Base-by-base conservation (phyloP, 2,329 filamentous ascomycete species). In the Diplodia scrobiculata region DNA sequence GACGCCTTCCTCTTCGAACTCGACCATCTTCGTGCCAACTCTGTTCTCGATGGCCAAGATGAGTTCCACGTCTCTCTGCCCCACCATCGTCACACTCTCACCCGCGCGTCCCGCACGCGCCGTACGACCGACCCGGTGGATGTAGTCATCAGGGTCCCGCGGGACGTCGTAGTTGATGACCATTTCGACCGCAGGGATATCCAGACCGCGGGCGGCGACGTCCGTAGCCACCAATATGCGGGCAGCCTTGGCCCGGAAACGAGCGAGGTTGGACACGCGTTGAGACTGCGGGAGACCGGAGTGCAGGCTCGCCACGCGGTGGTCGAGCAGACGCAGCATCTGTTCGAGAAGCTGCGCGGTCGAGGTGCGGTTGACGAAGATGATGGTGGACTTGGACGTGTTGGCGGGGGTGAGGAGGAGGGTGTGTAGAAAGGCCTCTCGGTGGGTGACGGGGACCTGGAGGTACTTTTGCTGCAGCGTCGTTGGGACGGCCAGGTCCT, bases 91-190 rank as follows among this genome's bases (percentile, higher is more conserved):
- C 17, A 97, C 87, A 5, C 90, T 88, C 70, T 92, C 89, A 72
- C 95, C 95, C 63, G 83, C 84, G 52, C 92, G 86, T 0, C 95
- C 95, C 0, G 95, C 95, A 85, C 95, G 89, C 3, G 95, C 95
- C 13, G 95, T 99, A 79, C 95, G 89, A 76, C 95, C 95, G 60
- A 97, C 94, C 13, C 95, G 88, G 80, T 99, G 95, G 70, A 99
- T 95, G 77, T 99, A 99, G 78, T 97, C 94, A 76, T 97, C 93
- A 2, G 94, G 92, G 74, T 97, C 92, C n/a, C 94, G 88, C 0
- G 95, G 95, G 0, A 99, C 87, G 75, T 99, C 95, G 78, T 93
- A 99, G 79, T 99, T 98, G 74, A 99, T 82, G 2, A 99, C 95
- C 17, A 98, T 79, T 65, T 86, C 89, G 6, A 98, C 94, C 71